Evolutionary conservation across 352 stramenopile genomes (phyloP), one percentile per base, ranked within the genome.

Genomic region (Globisporangium carolinianum): DNA sequence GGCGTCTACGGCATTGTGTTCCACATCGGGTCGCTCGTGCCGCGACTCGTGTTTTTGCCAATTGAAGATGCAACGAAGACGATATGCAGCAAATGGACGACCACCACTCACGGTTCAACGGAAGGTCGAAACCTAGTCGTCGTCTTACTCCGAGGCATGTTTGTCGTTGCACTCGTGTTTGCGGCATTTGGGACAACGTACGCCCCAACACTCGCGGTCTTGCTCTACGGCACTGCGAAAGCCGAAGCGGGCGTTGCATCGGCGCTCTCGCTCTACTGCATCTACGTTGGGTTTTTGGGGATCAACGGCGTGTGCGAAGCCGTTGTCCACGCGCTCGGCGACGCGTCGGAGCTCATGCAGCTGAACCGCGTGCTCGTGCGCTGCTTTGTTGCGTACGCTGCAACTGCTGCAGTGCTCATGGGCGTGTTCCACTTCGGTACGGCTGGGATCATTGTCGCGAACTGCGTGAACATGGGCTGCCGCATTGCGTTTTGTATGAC

Each of bases 271-370:
- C 63, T 79, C 37, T 97, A 97, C 59, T 99, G 95, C 69, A 61
- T 96, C 5, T 98, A 98, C 70, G 97, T 98, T 18, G 83, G 89
- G 37, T 97, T 98, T 53, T 64, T 99, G 11, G 92, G 90, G 2
- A 63, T 98, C 37, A 99, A 99, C 69, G 96, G 96, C 5, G 95
- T 97, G 58, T 97, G 87, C 60, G 96, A 99, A 81, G 93, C 94
- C 3, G 98, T 98, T 71, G 94, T 98, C 1, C 96, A 98, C 65
- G 91, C 87, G 4, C 79, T 94, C 17, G 84, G 78, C 9, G 59
- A 86, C 47, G 73, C 89, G 32, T 49, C 68, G 11, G 65, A 91
- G 53, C 65, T 95, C 47, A 90, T 90, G 75, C 69, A 60, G 15
- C 73, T 96, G 5, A 96, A 96, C 70, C 69, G 88, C 35, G 80